Percentiles rank a stretch among this genome's conserved stretches.
Conservation (phyloP, 176 grass and related monocot species). For the Dendrocalamus sinicus region DNA sequence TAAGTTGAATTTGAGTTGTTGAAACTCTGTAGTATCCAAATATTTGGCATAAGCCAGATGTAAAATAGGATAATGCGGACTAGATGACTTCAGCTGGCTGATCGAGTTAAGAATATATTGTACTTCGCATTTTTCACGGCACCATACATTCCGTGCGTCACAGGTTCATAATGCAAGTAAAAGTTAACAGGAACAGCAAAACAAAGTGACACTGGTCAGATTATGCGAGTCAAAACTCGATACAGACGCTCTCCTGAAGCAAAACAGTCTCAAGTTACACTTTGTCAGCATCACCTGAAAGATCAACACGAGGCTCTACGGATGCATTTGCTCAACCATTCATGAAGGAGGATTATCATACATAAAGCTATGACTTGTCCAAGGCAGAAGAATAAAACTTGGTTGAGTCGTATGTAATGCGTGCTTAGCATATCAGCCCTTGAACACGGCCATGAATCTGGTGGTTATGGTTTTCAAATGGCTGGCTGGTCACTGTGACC, state of each 20-base stretch:
- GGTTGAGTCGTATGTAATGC: not conserved
- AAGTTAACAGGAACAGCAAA: constrained; percentile 9
- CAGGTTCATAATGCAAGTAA: not conserved
- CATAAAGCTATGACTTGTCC: constrained; percentile 6
- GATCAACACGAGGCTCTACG: not conserved
- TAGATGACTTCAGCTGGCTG: not conserved
- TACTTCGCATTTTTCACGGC: not conserved
- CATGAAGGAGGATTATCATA: not conserved
- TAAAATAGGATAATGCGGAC: not conserved
- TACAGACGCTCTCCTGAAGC: not conserved
- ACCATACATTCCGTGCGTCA: not conserved
- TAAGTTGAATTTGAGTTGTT: not conserved
- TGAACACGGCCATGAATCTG: constrained; percentile 34
- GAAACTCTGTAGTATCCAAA: not conserved
- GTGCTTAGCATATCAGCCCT: constrained; percentile 1
- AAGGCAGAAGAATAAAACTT: not conserved
- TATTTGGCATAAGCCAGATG: not conserved
- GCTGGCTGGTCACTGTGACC: not conserved
- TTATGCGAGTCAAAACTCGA: not conserved
- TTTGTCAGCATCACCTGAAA: constrained; percentile 19
- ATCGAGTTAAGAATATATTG: not conserved
- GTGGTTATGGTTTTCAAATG: not conserved
- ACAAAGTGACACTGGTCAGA: not conserved
- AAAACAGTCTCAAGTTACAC: constrained; percentile 2
- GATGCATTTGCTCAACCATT: constrained; percentile 10